These are phyloP conservation scores for Sapria himalayana DNA, from an alignment of 345 rosid species.

Conservation along the genomic window DNA sequence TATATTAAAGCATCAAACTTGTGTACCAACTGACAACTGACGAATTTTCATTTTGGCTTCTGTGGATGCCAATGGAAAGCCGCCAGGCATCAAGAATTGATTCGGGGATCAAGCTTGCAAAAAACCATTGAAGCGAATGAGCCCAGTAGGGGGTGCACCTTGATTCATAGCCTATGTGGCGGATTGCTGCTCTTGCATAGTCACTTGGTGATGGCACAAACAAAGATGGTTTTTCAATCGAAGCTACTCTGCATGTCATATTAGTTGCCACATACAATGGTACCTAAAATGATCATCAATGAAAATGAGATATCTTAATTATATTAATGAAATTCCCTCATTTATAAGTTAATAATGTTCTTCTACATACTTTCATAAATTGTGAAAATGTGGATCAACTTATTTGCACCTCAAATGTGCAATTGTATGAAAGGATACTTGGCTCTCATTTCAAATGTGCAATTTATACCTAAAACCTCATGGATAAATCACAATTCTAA, in stretches of 20 bases:
- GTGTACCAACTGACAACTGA: background rate
- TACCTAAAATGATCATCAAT: constrained; percentile 22
- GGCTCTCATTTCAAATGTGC: no score
- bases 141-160: constrained; percentile 62
- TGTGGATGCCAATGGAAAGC: constrained; percentile 38
- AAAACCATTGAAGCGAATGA: constrained; percentile 62
- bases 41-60: constrained; percentile 16
- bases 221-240: constrained; percentile 22
- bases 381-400: no score
- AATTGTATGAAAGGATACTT: no score
- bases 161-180: constrained; percentile 33
- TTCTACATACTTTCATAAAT: no score
- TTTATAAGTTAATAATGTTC: no score
- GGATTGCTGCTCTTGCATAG: constrained; percentile 37
- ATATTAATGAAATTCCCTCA: no score
- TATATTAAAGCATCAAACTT: no score
- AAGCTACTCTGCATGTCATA: constrained; percentile 42
- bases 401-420: no score
- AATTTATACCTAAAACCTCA: no score
- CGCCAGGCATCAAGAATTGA: constrained; percentile 56
- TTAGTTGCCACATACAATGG: constrained; percentile 71
- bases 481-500: no score
- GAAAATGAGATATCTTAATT: no score
- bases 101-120: constrained; percentile 28
- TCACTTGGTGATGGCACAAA: constrained; percentile 39